Conservation (phyloP, 495 filamentous ascomycete genomes). For the Penicillium goetzii region DNA sequence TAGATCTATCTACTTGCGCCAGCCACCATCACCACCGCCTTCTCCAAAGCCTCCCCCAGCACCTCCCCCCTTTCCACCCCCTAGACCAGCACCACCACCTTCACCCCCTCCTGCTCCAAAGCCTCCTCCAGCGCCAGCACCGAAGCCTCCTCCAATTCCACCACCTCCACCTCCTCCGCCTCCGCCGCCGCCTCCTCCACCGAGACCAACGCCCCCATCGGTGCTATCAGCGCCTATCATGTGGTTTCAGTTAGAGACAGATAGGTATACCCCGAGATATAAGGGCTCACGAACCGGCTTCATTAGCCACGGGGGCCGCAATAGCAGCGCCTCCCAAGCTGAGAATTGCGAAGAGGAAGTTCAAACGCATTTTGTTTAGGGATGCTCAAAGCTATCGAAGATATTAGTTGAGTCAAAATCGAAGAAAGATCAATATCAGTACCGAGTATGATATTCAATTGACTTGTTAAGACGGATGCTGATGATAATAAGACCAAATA, state of each 20-base stretch:
- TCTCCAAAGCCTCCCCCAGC: constrained; percentile 10
- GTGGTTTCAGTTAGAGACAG: background rate
- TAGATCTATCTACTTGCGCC: constrained; percentile 6
- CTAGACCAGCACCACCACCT: constrained; percentile 5
- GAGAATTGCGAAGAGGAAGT: constrained; percentile 20
- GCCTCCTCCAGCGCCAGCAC: constrained; percentile 11
- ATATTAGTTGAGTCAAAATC: background rate
- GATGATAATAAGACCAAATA: background rate
- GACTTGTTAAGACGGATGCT: background rate
- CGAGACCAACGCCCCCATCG: constrained; percentile 14
- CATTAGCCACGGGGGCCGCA: constrained; percentile 20
- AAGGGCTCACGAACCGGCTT: constrained; percentile 13
- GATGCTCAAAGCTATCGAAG: background rate
- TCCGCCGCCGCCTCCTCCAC: constrained; percentile 2
- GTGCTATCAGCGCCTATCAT: constrained; percentile 6
- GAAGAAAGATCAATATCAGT: background rate
- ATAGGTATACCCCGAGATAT: background rate
- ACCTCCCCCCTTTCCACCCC: background rate
- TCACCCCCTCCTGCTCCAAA: constrained; percentile 9
- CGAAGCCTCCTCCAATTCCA: constrained; percentile 6
- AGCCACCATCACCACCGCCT: constrained; percentile 13
- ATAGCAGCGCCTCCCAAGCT: constrained; percentile 19
- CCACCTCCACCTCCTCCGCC: background rate
- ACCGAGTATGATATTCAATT: background rate
- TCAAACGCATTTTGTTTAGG: constrained; percentile 16